Conservation (phyloP, 495 filamentous ascomycete genomes). For the Daldinia bambusicola region DNA sequence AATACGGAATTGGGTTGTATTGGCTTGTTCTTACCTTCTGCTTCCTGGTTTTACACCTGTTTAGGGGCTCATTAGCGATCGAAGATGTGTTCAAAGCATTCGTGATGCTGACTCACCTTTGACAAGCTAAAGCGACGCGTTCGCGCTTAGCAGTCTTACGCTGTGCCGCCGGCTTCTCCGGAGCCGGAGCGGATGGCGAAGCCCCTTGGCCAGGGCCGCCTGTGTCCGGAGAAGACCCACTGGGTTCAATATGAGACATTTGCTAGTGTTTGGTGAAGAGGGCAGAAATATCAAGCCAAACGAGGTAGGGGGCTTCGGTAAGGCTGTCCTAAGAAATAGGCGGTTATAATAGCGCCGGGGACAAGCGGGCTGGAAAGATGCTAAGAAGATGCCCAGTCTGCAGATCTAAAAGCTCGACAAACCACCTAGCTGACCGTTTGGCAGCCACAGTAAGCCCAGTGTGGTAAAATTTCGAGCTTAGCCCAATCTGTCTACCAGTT, state of each 20-base stretch:
- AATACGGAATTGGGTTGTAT: neutral
- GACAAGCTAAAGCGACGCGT: conserved; percentile 48
- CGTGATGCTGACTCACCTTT: conserved; percentile 28
- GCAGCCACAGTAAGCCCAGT: conserved; percentile 1
- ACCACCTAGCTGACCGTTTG: conserved; percentile 1
- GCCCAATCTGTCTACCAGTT: conserved; percentile 23
- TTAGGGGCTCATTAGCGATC: conserved; percentile 14
- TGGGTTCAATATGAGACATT: conserved; percentile 39
- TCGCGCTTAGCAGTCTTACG: conserved; percentile 45
- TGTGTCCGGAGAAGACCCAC: conserved; percentile 38
- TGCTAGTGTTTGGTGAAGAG: neutral
- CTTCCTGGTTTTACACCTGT: conserved; percentile 48
- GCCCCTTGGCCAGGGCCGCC: conserved; percentile 22
- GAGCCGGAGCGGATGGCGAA: conserved; percentile 14
- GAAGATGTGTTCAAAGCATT: neutral
- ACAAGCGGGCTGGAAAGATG: conserved; percentile 22
- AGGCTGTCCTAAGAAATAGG: conserved; percentile 19
- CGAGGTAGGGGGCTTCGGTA: conserved; percentile 29
- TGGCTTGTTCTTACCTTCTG: conserved; percentile 43
- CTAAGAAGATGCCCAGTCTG: neutral
- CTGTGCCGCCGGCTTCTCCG: conserved; percentile 33
- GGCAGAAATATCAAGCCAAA: neutral
- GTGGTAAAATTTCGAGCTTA: conserved; percentile 22
- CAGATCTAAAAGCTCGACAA: conserved; percentile 6
- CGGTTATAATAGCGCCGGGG: conserved; percentile 22